A percentile compares a stretch with the other conserved stretches of the same genome.
These are phyloP conservation scores for Austroboletus sp. DNA, from an alignment of 1,284 basidiomycete species.

Conservation along the genomic window DNA sequence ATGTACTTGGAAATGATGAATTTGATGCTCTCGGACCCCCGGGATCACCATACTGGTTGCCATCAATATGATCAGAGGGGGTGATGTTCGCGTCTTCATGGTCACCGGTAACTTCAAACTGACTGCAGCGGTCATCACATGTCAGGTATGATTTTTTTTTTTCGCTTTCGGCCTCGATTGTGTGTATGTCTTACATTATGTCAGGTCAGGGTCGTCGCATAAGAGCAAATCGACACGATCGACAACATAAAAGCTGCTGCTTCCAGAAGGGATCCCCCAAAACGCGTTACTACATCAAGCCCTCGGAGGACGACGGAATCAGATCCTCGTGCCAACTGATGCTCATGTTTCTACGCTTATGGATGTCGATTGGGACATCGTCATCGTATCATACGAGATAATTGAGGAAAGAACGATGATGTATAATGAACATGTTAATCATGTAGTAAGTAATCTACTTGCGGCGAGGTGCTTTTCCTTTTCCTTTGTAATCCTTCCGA, in stretches of 20 bases:
- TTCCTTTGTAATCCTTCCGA: too few species aligned
- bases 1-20: slow-evolving; percentile 36
- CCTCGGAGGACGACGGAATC: slow-evolving; percentile 27
- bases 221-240: slow-evolving; percentile 39
- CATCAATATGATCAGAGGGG: slow-evolving; percentile 43
- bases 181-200: background rate
- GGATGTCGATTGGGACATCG: slow-evolving; percentile 44
- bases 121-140: slow-evolving; percentile 43
- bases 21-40: slow-evolving; percentile 49
- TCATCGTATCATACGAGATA: slow-evolving; percentile 43
- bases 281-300: slow-evolving; percentile 31
- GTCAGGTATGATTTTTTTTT: slow-evolving; percentile 20
- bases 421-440: too few species aligned
- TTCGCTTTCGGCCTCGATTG: background rate
- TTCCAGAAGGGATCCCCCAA: slow-evolving; percentile 20
- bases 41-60: slow-evolving; percentile 52
- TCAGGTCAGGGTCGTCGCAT: slow-evolving; percentile 54
- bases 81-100: slow-evolving; percentile 48
- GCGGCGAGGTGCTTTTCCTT: too few species aligned
- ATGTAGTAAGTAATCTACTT: too few species aligned
- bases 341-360: slow-evolving; percentile 40
- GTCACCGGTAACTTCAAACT: slow-evolving; percentile 52
- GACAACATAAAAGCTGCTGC: slow-evolving; percentile 23
- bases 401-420: too few species aligned
- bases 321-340: slow-evolving; percentile 41